phyloP scores from a whole-genome alignment of 129 eudicot genomes.

The Scalesia atractyloides region DNA sequence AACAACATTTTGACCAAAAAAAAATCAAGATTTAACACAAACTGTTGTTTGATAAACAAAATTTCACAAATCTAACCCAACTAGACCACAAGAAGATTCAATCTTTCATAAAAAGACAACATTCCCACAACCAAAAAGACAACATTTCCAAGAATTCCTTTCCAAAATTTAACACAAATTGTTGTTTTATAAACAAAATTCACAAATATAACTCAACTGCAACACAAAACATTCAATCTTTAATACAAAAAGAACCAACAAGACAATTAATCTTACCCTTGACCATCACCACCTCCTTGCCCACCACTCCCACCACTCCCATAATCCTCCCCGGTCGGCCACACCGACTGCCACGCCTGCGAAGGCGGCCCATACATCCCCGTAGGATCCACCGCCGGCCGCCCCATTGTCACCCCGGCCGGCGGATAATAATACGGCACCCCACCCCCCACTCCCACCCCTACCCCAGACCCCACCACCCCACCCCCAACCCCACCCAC shows the following conservation, averaged over 20 bases:
- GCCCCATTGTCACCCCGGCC: slow-evolving; percentile 52
- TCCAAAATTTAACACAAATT: background rate
- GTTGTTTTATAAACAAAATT: background rate
- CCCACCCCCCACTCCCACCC: slow-evolving; percentile 57
- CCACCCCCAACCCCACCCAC: slow-evolving; percentile 36
- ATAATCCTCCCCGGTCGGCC: slow-evolving; percentile 72
- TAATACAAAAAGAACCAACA: background rate
- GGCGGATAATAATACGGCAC: slow-evolving; percentile 72
- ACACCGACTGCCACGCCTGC: slow-evolving; percentile 86
- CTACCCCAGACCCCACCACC: slow-evolving; percentile 40
- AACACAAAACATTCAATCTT: background rate
- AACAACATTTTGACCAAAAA: too few relatives aligned
- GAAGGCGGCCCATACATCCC: slow-evolving; percentile 67
- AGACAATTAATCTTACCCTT: slow-evolving; percentile 40
- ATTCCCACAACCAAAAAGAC: too few relatives aligned
- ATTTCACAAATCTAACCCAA: background rate
- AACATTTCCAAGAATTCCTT: too few relatives aligned
- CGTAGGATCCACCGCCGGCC: slow-evolving; percentile 55
- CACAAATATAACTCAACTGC: background rate
- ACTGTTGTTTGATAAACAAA: background rate
- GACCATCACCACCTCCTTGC: slow-evolving; percentile 55
- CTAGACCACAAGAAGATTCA: too few relatives aligned
- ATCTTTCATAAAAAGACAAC: too few relatives aligned
- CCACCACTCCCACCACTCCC: slow-evolving; percentile 56
- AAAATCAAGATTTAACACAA: too few relatives aligned